phyloP scores from a whole-genome alignment of 2,329 filamentous ascomycete species.

The Trichoderma atroviride region DNA sequence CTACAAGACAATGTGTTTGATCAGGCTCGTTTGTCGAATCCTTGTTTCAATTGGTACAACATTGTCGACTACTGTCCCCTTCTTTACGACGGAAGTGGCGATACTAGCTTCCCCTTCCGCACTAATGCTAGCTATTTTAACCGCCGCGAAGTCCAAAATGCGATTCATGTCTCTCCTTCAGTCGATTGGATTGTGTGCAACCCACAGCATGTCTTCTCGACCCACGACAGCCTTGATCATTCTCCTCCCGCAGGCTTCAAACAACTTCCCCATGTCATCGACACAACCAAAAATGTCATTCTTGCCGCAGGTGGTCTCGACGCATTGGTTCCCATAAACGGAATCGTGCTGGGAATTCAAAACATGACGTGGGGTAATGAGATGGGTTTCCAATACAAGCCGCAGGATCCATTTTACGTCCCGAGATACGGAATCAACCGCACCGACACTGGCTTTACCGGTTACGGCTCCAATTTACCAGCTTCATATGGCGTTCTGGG shows the following conservation, averaged over 20 bases:
- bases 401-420: constrained; percentile 67
- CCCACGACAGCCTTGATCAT: constrained; percentile 39
- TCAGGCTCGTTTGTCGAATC: too few relatives aligned
- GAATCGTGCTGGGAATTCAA: constrained; percentile 71
- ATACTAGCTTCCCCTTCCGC: constrained; percentile 63
- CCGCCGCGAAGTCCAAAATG: constrained; percentile 67
- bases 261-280: constrained; percentile 71
- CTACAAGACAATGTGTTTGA: constrained; percentile 36
- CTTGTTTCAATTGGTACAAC: constrained; percentile 79
- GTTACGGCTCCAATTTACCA: constrained; percentile 45
- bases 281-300: constrained; percentile 71
- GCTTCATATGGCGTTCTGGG: constrained; percentile 66
- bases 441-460: constrained; percentile 27
- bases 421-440: constrained; percentile 44
- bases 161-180: constrained; percentile 63
- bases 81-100: constrained; percentile 51
- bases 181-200: constrained; percentile 25
- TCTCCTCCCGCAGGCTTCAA: constrained; percentile 53
- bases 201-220: constrained; percentile 28
- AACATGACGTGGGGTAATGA: constrained; percentile 79
- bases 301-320: constrained; percentile 74
- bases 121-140: constrained; percentile 73
- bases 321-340: constrained; percentile 68
- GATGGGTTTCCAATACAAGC: constrained; percentile 67
- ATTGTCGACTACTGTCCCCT: constrained; percentile 72